A percentile compares a stretch with the other conserved stretches of the same genome.
phyloP scores from a whole-genome alignment of 177 flowering plant species.

The Telopea speciosissima region DNA sequence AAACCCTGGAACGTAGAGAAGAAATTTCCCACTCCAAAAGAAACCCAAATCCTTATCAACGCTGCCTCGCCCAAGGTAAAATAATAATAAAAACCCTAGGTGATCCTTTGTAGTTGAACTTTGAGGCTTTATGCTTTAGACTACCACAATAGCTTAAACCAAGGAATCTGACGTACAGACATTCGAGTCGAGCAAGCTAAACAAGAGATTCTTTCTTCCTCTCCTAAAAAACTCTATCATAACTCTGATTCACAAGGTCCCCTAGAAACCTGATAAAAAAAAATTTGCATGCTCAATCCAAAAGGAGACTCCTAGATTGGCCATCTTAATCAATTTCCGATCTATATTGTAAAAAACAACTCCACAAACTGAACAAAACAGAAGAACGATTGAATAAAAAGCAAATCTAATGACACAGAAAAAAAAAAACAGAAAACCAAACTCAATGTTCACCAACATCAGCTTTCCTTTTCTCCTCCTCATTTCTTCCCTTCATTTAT shows the following conservation, averaged over 20 bases:
- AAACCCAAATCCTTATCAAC: neutral
- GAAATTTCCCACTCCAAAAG: neutral
- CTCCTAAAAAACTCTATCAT: too few species aligned
- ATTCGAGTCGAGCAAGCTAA: neutral
- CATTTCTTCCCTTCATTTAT: conserved; percentile 15
- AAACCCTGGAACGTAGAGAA: neutral
- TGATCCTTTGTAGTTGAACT: neutral
- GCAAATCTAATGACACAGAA: neutral
- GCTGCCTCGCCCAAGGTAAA: neutral
- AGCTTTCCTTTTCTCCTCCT: conserved; percentile 7
- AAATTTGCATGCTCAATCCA: neutral
- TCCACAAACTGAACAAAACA: neutral
- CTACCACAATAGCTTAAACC: neutral
- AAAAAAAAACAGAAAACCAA: too few species aligned
- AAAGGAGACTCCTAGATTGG: neutral
- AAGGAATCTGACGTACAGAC: neutral
- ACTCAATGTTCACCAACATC: conserved; percentile 1
- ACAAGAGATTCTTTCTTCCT: neutral
- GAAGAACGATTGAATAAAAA: neutral
- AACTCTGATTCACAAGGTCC: neutral
- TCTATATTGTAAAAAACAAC: neutral
- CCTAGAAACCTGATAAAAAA: neutral
- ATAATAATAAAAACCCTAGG: neutral
- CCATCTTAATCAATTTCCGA: neutral
- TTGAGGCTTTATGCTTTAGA: neutral